phyloP scores from a whole-genome alignment of 805 yeast genomes.

The Candida piceae region DNA sequence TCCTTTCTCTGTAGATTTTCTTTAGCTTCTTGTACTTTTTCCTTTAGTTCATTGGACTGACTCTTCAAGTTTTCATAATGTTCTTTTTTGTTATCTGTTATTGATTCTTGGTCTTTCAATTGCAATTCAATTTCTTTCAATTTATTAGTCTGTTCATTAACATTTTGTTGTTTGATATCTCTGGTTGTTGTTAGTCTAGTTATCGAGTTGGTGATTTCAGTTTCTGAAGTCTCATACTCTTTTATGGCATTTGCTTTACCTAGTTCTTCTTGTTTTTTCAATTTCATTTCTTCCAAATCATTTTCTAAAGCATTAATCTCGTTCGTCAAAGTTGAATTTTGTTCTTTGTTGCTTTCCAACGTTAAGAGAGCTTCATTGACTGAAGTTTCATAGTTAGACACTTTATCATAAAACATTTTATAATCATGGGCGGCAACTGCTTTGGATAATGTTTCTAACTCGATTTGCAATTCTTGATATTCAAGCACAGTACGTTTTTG shows the following conservation, averaged over 20 bases:
- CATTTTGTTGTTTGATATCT: constrained; percentile 52
- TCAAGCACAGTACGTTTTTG: constrained; percentile 83
- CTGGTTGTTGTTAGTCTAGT: constrained; percentile 65
- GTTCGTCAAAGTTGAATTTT: constrained; percentile 39
- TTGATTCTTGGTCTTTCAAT: constrained; percentile 22
- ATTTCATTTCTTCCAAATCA: constrained; percentile 52
- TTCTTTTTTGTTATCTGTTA: constrained; percentile 25
- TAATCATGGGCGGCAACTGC: constrained; percentile 78
- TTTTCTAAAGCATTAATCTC: constrained; percentile 58
- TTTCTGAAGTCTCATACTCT: constrained; percentile 54
- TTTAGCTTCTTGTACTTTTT: constrained; percentile 40
- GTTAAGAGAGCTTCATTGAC: constrained; percentile 37
- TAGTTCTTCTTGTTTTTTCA: constrained; percentile 51
- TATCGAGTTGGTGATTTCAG: constrained; percentile 51
- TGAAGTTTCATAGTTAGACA: constrained; percentile 38
- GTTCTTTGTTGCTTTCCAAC: constrained; percentile 37
- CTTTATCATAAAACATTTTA: constrained; percentile 35
- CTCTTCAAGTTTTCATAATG: constrained; percentile 37
- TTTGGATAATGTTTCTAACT: constrained; percentile 67
- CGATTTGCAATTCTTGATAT: constrained; percentile 78
- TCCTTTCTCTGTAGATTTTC: constrained; percentile 54
- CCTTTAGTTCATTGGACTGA: constrained; percentile 41
- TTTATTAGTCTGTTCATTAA: constrained; percentile 46
- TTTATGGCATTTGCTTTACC: constrained; percentile 56
- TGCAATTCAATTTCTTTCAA: constrained; percentile 29